Evolutionary conservation across 352 stramenopile species (phyloP), one percentile per base, ranked within the genome.

Genomic region (Globisporangium barbulae): DNA sequence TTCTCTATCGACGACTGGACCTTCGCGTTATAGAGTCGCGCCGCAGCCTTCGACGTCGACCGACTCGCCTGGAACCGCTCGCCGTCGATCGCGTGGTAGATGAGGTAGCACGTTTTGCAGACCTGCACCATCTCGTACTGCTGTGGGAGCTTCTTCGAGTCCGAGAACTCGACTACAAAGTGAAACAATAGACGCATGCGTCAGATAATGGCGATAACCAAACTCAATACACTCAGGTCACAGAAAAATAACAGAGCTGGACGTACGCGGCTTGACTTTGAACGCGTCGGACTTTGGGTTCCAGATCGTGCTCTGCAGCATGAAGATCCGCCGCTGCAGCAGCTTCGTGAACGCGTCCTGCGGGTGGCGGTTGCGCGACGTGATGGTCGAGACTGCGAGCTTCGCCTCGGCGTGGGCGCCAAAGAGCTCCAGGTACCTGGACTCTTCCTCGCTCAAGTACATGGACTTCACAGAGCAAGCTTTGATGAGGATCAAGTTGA

Each of bases 251-350:
- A 6, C 31, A 35, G 6, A 41, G 35, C 35, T 62, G 53, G 50
- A 72, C 73, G 54, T 63, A 88, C 79, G 49, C 5, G 71, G 61
- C 62, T 85, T 85, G 50, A 76, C 68, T 52, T 81, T 68, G 52
- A 88, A 90, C 4, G 73, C 68, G 41, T 87, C 73, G 12, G 79
- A 88, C 22, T 87, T 71, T 19, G 81, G 81, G 44, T 90, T 88
- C 81, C 81, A 90, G 50, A 89, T 53, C 41, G 81, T 89, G 55
- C 81, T 86, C 35, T 79, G 76, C 55, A 90, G 76, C 76, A 88
- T 88, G 67, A 86, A 88, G 53, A 88, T 81, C 35, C 81, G 71
- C 35, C 78, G 69, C 59, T 90, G 77, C 17, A 90, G 74, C 33
- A 90, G 64, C 25, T 77, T 81, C 28, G 73, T 69, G 57, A 76